These are phyloP conservation scores for Echites panduratus DNA, from an alignment of 257 asterid genomes.

Conservation along the genomic window DNA sequence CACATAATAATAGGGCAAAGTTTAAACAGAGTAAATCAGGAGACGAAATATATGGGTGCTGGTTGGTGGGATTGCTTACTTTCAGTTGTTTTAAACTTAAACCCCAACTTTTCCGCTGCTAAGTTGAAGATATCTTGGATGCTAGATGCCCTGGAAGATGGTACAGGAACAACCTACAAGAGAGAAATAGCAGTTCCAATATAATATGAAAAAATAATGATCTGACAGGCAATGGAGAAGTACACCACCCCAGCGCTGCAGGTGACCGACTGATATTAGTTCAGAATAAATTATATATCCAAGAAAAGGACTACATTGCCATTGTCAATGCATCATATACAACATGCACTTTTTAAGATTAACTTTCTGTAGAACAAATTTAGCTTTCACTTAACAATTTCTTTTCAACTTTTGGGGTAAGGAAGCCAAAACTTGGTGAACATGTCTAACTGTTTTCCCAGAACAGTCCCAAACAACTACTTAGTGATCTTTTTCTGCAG, in stretches of 20 bases:
- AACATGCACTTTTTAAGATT: no score
- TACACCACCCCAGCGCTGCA: background rate
- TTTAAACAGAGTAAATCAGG: background rate
- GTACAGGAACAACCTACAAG: constrained; percentile 77
- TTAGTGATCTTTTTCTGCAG: background rate
- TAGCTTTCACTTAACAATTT: no score
- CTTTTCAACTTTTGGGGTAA: no score
- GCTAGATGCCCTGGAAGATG: constrained; percentile 58
- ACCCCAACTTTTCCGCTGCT: constrained; percentile 89
- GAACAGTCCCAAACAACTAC: background rate
- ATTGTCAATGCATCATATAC: no score
- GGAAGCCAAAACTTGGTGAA: no score
- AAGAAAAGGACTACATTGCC: no score
- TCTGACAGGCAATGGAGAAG: background rate
- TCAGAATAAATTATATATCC: no score
- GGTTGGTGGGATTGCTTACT: constrained; percentile 35
- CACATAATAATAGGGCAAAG: background rate
- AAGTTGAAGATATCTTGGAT: constrained; percentile 68
- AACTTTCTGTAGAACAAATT: no score
- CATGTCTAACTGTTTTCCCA: no score
- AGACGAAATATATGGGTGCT: background rate
- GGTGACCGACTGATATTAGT: no score
- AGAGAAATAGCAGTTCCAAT: background rate
- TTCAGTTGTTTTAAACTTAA: constrained; percentile 51
- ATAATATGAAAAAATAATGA: constrained; percentile 1